Conservation (phyloP, 768 basidiomycete genomes). For the Pleurotus salmoneostramineus region DNA sequence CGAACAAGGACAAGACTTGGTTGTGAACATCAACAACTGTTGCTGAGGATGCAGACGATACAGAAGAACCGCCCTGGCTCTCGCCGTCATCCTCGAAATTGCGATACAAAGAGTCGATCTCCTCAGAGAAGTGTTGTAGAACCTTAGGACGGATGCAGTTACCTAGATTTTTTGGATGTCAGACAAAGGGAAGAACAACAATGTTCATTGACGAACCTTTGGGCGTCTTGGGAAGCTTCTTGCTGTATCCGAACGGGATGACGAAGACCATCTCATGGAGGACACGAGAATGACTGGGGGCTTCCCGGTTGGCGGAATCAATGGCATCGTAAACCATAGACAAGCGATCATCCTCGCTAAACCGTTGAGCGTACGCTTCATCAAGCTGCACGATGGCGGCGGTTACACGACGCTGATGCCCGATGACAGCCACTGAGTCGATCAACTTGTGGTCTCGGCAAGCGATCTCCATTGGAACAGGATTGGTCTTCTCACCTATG, state of each 20-base stretch:
- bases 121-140: conserved; percentile 7
- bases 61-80: neutral
- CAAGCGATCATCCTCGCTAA: conserved; percentile 7
- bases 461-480: conserved; percentile 10
- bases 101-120: conserved; percentile 8
- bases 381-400: conserved; percentile 11
- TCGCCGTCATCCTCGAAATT: conserved; percentile 5
- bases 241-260: conserved; percentile 6
- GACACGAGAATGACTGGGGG: conserved; percentile 10
- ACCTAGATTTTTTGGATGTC: conserved; percentile 1
- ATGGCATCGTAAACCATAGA: conserved; percentile 2
- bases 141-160: conserved; percentile 13
- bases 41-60: neutral
- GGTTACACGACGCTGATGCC: conserved; percentile 10
- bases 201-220: conserved; percentile 7
- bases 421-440: conserved; percentile 7
- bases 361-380: neutral
- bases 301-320: conserved; percentile 1
- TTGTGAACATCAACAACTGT: conserved; percentile 3
- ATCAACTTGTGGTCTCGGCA: conserved; percentile 8
- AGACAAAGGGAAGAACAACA: neutral
- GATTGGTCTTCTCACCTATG: conserved; percentile 13
- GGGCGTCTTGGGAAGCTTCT: conserved; percentile 9
- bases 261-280: conserved; percentile 11
- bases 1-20: conserved; percentile 4